phyloP scores from a whole-genome alignment of 2,329 filamentous ascomycete species.

The Teratosphaeriaceae sp. region DNA sequence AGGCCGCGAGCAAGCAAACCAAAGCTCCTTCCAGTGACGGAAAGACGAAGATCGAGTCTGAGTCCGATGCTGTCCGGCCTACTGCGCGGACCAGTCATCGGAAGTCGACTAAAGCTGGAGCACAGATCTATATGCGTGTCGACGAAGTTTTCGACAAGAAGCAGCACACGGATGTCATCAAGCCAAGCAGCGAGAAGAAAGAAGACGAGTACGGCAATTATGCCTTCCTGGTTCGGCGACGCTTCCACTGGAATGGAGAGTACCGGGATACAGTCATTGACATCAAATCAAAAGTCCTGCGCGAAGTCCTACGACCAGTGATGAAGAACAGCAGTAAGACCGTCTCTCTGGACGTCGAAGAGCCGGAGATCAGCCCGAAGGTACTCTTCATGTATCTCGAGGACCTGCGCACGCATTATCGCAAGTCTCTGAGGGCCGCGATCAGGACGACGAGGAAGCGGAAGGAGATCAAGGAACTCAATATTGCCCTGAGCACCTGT shows the following conservation, averaged over 20 bases:
- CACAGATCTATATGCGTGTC: constrained; percentile 61
- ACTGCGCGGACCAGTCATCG: no score
- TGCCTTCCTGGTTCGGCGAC: constrained; percentile 74
- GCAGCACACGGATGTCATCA: constrained; percentile 60
- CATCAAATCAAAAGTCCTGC: constrained; percentile 75
- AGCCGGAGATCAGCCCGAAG: constrained; percentile 54
- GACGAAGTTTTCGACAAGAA: constrained; percentile 54
- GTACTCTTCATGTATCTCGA: constrained; percentile 60
- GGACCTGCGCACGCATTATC: constrained; percentile 56
- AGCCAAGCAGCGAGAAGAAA: constrained; percentile 59
- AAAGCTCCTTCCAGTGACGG: no score
- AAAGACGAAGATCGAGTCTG: no score
- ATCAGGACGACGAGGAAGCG: constrained; percentile 54
- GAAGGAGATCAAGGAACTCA: constrained; percentile 53
- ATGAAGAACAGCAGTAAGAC: constrained; percentile 74
- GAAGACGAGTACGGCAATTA: constrained; percentile 69
- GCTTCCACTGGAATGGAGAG: constrained; percentile 79
- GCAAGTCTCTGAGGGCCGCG: constrained; percentile 58
- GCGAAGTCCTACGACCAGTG: constrained; percentile 62
- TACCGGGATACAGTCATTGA: constrained; percentile 70
- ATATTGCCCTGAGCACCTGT: constrained; percentile 56
- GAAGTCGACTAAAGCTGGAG: constrained; percentile 28
- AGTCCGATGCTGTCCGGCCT: no score
- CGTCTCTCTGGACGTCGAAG: constrained; percentile 73
- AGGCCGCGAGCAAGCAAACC: no score